Conservation (phyloP, 73 alveolate genomes). For the Paramecium bursaria region DNA sequence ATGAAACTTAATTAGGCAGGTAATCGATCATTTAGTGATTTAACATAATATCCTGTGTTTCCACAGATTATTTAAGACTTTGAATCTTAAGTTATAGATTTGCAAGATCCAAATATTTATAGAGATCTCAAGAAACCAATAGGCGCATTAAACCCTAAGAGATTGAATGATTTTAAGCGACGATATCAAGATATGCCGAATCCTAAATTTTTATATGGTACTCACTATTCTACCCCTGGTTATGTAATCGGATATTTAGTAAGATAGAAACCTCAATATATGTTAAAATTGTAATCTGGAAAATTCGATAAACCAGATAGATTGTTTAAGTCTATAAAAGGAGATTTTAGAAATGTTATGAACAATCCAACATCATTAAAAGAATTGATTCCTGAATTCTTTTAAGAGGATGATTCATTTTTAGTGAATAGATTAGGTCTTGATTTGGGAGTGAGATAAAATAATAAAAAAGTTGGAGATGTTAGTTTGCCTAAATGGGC, state of each 20-base stretch:
- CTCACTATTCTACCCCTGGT: conserved; percentile 99
- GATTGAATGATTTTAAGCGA: conserved; percentile 85
- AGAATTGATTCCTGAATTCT: conserved; percentile 98
- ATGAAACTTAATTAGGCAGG: conserved; percentile 93
- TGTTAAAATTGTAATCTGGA: conserved; percentile 97
- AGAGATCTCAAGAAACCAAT: conserved; percentile 98
- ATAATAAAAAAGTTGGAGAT: conserved; percentile 93
- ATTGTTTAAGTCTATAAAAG: conserved; percentile 89
- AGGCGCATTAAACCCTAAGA: conserved; percentile 95
- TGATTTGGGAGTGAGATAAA: conserved; percentile 91
- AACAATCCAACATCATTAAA: conserved; percentile 93
- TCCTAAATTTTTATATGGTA: conserved; percentile 98
- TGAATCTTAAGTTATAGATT: conserved; percentile 67
- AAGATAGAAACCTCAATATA: conserved; percentile 92
- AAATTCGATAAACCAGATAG: conserved; percentile 98
- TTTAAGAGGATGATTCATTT: conserved; percentile 82
- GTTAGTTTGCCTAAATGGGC: conserved; percentile 93
- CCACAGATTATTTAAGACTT: conserved; percentile 98
- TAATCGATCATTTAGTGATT: conserved; percentile 90
- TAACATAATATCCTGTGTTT: conserved; percentile 99
- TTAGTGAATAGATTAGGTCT: conserved; percentile 78
- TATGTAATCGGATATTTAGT: conserved; percentile 97
- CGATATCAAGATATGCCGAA: conserved; percentile 63
- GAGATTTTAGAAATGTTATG: conserved; percentile 90
- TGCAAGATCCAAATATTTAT: conserved; percentile 78